These are phyloP conservation scores for Ramaria sp. DNA, from an alignment of 768 basidiomycete species.

Conservation along the genomic window DNA sequence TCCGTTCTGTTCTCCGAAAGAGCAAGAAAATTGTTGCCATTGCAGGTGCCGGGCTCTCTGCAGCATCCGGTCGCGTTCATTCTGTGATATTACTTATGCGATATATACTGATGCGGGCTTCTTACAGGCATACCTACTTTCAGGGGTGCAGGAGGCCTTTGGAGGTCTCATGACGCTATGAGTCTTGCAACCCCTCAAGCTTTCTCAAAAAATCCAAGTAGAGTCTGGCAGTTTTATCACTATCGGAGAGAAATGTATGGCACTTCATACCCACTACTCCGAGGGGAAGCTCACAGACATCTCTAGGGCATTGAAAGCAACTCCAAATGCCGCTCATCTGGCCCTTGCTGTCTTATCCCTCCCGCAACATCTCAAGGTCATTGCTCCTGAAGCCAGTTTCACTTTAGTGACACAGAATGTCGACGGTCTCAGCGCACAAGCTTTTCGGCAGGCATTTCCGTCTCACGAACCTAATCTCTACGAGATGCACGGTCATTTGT, in stretches of 20 bases:
- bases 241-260: conserved; percentile 41
- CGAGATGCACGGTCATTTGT: conserved; percentile 56
- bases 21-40: conserved; percentile 31
- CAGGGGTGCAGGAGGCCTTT: conserved; percentile 22
- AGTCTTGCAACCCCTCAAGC: conserved; percentile 43
- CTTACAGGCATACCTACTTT: conserved; percentile 18
- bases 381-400: conserved; percentile 35
- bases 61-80: conserved; percentile 26
- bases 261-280: not conserved
- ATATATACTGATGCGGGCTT: too few relatives aligned
- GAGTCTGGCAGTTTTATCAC: conserved; percentile 59
- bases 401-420: conserved; percentile 52
- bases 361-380: conserved; percentile 23
- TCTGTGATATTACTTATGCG: too few relatives aligned
- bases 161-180: conserved; percentile 40
- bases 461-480: conserved; percentile 10
- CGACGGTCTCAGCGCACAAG: conserved; percentile 38
- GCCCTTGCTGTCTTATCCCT: conserved; percentile 38
- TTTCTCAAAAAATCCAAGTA: conserved; percentile 36
- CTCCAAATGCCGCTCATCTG: conserved; percentile 47
- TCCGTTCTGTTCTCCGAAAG: conserved; percentile 13
- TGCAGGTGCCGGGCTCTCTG: conserved; percentile 54
- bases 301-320: conserved; percentile 33
- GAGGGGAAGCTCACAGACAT: not conserved
- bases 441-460: conserved; percentile 15